Conservation (phyloP, 345 rosid species). For the Pugionium dolabratum region DNA sequence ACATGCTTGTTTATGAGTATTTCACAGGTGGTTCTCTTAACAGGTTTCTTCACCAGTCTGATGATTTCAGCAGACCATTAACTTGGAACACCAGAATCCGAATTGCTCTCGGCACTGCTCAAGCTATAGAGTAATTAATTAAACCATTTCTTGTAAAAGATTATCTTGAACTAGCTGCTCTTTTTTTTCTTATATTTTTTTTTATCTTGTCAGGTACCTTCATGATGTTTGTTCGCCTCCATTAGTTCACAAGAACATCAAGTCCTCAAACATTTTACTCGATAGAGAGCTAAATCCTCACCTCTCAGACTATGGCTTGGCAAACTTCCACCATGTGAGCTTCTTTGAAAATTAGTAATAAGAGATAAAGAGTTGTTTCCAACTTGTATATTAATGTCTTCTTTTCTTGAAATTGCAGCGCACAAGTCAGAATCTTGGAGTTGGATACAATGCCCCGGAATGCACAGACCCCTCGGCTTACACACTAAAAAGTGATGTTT, state of each 20-base stretch:
- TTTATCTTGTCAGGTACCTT: constrained; percentile 63
- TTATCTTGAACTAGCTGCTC: neutral
- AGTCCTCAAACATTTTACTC: constrained; percentile 88
- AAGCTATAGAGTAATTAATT: constrained; percentile 76
- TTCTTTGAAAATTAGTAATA: neutral
- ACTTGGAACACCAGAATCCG: constrained; percentile 97
- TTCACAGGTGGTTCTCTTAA: constrained; percentile 89
- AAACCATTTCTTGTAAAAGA: neutral
- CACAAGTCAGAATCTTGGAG: constrained; percentile 87
- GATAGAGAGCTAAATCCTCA: constrained; percentile 82
- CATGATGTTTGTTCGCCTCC: constrained; percentile 91
- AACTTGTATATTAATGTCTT: constrained; percentile 4
- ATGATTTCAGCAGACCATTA: constrained; percentile 88
- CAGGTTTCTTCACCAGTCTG: constrained; percentile 80
- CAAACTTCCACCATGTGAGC: constrained; percentile 69
- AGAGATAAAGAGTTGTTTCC: neutral
- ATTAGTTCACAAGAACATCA: constrained; percentile 86
- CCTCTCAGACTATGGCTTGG: constrained; percentile 81
- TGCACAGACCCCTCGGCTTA: constrained; percentile 69
- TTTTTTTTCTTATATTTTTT: neutral
- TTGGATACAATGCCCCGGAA: constrained; percentile 95
- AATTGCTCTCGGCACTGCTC: constrained; percentile 82
- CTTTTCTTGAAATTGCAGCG: constrained; percentile 46
- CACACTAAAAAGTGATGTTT: constrained; percentile 83
- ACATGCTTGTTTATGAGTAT: constrained; percentile 72